Percentiles rank a stretch among this genome's conserved stretches.
Conservation (phyloP, 345 rosid genomes). For the Brassica incana region DNA sequence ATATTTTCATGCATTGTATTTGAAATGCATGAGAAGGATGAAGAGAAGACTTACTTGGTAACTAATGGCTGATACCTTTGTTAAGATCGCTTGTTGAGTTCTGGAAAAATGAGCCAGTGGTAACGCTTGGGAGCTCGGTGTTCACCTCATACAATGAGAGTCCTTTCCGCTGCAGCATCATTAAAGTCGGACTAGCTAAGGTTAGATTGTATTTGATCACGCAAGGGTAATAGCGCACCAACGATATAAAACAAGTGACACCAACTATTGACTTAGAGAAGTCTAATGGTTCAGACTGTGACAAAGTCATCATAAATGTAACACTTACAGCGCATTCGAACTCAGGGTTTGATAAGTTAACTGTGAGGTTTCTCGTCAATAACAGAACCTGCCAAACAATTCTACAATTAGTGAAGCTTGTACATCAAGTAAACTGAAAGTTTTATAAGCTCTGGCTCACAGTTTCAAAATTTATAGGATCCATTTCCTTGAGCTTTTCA, state of each 20-base stretch:
- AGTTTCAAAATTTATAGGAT: constrained; percentile 91
- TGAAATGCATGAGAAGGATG: too few species aligned
- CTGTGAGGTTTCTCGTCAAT: constrained; percentile 83
- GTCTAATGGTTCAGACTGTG: constrained; percentile 3
- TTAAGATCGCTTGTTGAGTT: constrained; percentile 49
- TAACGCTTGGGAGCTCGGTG: constrained; percentile 43
- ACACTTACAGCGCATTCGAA: constrained; percentile 81
- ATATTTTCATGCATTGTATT: too few species aligned
- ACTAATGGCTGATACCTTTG: constrained; percentile 5
- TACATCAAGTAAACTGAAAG: constrained; percentile 2
- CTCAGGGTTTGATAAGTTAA: constrained; percentile 83
- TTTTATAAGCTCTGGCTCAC: constrained; percentile 50
- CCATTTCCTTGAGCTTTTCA: constrained; percentile 91
- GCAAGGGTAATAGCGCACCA: not conserved
- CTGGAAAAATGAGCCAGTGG: constrained; percentile 37
- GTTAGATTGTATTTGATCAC: constrained; percentile 32
- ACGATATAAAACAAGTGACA: not conserved
- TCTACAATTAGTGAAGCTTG: not conserved
- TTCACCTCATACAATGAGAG: constrained; percentile 49
- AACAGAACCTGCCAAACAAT: constrained; percentile 67
- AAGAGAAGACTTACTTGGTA: constrained; percentile 27
- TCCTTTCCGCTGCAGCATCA: constrained; percentile 50
- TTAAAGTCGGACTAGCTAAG: constrained; percentile 42
- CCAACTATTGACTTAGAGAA: constrained; percentile 1
- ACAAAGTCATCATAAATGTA: constrained; percentile 20